These are phyloP conservation scores for Penicillium odoratum DNA, from an alignment of 495 filamentous ascomycete genomes.

Conservation along the genomic window DNA sequence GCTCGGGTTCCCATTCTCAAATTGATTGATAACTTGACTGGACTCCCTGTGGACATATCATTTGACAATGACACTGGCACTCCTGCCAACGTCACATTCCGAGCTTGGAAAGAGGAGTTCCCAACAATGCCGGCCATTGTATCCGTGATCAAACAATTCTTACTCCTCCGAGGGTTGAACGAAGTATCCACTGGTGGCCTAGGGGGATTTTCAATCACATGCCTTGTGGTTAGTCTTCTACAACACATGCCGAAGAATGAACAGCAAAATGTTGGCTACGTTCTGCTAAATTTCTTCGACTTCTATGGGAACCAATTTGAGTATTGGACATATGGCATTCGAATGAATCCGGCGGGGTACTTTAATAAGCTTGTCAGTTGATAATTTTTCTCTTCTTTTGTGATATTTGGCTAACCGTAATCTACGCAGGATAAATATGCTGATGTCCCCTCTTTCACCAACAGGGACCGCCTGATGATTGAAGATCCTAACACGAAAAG, in stretches of 20 bases:
- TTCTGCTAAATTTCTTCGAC: slow-evolving; percentile 83
- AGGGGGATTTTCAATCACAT: slow-evolving; percentile 93
- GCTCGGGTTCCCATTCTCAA: slow-evolving; percentile 95
- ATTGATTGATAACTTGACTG: slow-evolving; percentile 71
- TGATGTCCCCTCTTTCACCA: slow-evolving; percentile 19
- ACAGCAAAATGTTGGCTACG: slow-evolving; percentile 68
- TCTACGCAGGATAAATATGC: not conserved
- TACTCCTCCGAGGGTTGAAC: slow-evolving; percentile 84
- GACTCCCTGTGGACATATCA: slow-evolving; percentile 82
- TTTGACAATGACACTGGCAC: slow-evolving; percentile 89
- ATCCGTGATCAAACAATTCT: slow-evolving; percentile 85
- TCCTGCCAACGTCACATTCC: slow-evolving; percentile 74
- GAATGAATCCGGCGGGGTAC: slow-evolving; percentile 68
- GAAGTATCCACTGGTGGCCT: slow-evolving; percentile 88
- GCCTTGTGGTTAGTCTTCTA: slow-evolving; percentile 83
- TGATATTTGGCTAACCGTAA: not conserved
- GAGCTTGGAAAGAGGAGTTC: slow-evolving; percentile 71
- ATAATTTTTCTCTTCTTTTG: not conserved
- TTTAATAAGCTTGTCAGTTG: slow-evolving; percentile 65
- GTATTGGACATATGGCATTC: slow-evolving; percentile 63
- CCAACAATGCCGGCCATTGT: slow-evolving; percentile 83
- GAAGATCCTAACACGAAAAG: slow-evolving; percentile 74
- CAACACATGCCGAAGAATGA: slow-evolving; percentile 69
- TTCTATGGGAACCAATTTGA: slow-evolving; percentile 84
- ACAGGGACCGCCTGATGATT: slow-evolving; percentile 64